Percentiles rank a stretch among this genome's conserved stretches.
Conservation (phyloP, 1,139 yeast species). For the Lodderomyces pseudojiufengensis region DNA sequence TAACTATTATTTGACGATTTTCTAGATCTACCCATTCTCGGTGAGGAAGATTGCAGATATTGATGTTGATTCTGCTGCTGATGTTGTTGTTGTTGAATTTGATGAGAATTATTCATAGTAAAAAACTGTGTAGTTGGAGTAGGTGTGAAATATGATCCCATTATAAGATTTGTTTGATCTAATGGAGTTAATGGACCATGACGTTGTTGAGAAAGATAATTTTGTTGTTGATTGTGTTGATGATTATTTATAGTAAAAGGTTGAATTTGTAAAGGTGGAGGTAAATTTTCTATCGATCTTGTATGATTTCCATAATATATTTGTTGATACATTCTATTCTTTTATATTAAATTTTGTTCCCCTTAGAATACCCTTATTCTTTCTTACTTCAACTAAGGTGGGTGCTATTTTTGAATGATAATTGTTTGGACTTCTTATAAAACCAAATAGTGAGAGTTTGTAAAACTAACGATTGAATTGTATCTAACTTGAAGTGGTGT, state of each 20-base stretch:
- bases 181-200: constrained; percentile 37
- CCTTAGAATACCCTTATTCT: too few species aligned
- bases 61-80: constrained; percentile 4
- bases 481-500: too few species aligned
- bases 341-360: too few species aligned
- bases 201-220: constrained; percentile 1
- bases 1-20: too few species aligned
- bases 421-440: too few species aligned
- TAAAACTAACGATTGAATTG: too few species aligned
- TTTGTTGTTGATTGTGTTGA: background rate
- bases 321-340: constrained; percentile 8
- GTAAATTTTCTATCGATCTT: constrained; percentile 9
- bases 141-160: constrained; percentile 49
- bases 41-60: constrained; percentile 7
- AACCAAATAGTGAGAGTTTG: too few species aligned
- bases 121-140: constrained; percentile 17
- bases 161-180: too few species aligned
- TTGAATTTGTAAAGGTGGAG: constrained; percentile 10
- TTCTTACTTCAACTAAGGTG: too few species aligned
- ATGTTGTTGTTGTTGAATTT: constrained; percentile 2
- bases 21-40: too few species aligned
- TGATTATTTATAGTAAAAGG: constrained; percentile 1
- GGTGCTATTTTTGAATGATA: too few species aligned
- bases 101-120: constrained; percentile 1
- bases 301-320: constrained; percentile 8